Evolutionary conservation across 140 eudicot genomes (phyloP).

Genomic region (Anethum foeniculum): DNA sequence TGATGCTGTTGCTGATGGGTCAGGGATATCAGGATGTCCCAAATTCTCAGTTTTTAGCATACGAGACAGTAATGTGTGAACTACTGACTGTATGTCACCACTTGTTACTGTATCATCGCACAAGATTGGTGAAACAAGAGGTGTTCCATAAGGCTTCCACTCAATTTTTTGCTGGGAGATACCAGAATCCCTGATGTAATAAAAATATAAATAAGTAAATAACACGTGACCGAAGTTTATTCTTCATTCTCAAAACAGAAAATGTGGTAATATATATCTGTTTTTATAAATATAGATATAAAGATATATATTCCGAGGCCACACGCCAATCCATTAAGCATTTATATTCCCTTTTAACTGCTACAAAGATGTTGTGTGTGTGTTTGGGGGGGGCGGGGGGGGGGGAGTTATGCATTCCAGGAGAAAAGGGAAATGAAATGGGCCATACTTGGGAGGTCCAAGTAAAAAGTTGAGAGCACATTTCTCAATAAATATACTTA

Average conservation of each 20-base stretch:
- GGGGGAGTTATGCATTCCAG: not conserved
- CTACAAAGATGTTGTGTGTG: not conserved
- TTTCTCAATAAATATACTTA: conserved; percentile 24
- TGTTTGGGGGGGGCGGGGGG: not conserved
- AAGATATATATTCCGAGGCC: not conserved
- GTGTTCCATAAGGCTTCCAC: conserved; percentile 96
- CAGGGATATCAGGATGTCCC: conserved; percentile 16
- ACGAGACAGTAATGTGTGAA: conserved; percentile 69
- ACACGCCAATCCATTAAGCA: not conserved
- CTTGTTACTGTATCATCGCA: conserved; percentile 74
- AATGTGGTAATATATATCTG: not conserved
- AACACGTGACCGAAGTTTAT: not conserved
- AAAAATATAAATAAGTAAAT: not conserved
- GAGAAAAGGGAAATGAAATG: not conserved
- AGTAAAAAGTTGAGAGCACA: not conserved
- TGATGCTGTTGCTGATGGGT: conserved; percentile 31
- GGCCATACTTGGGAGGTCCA: not conserved
- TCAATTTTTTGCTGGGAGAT: conserved; percentile 50
- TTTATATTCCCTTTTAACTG: not conserved
- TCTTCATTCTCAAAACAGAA: not conserved
- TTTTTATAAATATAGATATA: not conserved
- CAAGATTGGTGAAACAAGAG: conserved; percentile 73
- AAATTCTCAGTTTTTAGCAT: conserved; percentile 42
- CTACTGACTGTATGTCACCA: conserved; percentile 67
- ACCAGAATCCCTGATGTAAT: conserved; percentile 50